These are phyloP conservation scores for Kwoniella shivajii DNA, from an alignment of 1,284 basidiomycete genomes.

Conservation along the genomic window DNA sequence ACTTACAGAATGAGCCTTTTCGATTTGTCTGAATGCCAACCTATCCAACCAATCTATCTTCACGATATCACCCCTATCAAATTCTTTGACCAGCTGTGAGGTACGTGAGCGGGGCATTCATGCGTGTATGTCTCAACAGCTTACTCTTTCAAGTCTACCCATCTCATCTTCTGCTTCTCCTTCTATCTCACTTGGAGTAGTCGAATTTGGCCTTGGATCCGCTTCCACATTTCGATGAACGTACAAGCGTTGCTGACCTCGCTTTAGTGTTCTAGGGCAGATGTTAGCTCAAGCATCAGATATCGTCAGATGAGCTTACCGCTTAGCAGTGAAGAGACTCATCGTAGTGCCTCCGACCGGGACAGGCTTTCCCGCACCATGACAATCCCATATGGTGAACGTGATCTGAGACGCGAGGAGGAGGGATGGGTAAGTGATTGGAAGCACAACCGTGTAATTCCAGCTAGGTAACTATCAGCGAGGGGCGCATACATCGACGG, in stretches of 20 bases:
- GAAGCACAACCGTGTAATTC: constrained; percentile 92
- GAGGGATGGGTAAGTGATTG: constrained; percentile 87
- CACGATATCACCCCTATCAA: constrained; percentile 89
- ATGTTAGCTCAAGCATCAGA: constrained; percentile 8
- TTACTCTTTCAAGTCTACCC: constrained; percentile 88
- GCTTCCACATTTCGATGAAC: constrained; percentile 82
- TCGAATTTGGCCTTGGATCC: constrained; percentile 76
- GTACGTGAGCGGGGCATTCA: constrained; percentile 1
- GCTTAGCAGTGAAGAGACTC: constrained; percentile 85
- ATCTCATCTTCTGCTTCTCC: constrained; percentile 74
- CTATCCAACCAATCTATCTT: constrained; percentile 96
- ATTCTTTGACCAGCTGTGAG: constrained; percentile 85
- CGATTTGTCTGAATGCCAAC: constrained; percentile 88
- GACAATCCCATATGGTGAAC: constrained; percentile 94
- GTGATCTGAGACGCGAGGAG: constrained; percentile 84
- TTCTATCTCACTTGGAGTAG: constrained; percentile 80
- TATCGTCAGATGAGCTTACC: constrained; percentile 58
- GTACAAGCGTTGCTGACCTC: constrained; percentile 85
- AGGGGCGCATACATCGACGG: neutral
- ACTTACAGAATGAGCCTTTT: constrained; percentile 83
- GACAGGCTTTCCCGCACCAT: constrained; percentile 69
- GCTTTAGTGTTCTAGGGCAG: constrained; percentile 72
- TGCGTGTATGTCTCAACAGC: constrained; percentile 18
- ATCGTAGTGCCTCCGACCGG: constrained; percentile 90
- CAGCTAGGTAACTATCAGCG: constrained; percentile 62